Evolutionary conservation across 1,139 yeast species (phyloP), one percentile per base, ranked within the genome.

Genomic region (Yamadazyma mexicana): DNA sequence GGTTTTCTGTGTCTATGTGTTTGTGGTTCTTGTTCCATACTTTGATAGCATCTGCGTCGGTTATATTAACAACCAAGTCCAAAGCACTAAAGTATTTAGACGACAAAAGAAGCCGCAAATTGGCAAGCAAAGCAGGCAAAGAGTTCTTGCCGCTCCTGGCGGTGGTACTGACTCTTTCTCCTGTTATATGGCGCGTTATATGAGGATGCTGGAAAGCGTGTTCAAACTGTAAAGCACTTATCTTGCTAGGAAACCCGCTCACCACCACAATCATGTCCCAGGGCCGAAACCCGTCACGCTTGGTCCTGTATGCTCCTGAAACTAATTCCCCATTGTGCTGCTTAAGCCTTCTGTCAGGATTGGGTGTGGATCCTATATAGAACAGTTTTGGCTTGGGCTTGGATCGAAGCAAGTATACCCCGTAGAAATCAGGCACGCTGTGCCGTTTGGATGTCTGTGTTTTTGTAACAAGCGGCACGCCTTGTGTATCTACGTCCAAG

Each of bases 181-280:
- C 32, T 5, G 32, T 17, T 3, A 85, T 80, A 52, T 78, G 87
- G 33, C 89, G 65, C 0, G 94, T 82, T 37, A 67, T 72, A 46
- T 79, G 69, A 1, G 84, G 70, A 56, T 86, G 92, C 51, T 87
- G 95, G 77, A 87, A 81, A 1, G 94, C 91, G 58, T 83, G 87
- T 50, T 82, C 83, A 54, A 79, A 79, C 56, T 84, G 91, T 39
- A 87, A 60, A 0, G 95, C 95, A 5, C 82, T 62, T 3, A 82
- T 69, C 46, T 77, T 77, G n/a, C 81, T 77, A 1, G 88, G 88
- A 54, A 87, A 87, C 8, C 91, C 89, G 49, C 81, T 66, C 0
- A 87, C 83, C 3, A 81, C 54, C 34, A 77, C 48, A 0, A 74
- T 59, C 82, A 83, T 79, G 41, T 73, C 75, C 95, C 95, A 87